A percentile compares a stretch with the other conserved stretches of the same genome.
Conservation (phyloP, 345 rosid species). For the Angophora floribunda region DNA sequence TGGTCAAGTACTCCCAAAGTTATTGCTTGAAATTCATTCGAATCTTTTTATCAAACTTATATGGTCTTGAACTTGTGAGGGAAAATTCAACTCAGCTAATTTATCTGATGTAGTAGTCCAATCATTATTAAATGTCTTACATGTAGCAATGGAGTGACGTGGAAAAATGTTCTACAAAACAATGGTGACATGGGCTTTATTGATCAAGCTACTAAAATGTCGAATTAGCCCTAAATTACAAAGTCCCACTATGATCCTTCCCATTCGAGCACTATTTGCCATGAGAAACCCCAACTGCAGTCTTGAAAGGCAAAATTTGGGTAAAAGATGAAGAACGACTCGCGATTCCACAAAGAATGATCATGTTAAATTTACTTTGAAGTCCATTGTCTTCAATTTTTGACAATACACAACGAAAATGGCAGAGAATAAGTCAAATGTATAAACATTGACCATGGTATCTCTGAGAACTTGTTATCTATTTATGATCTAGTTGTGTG, state of each 20-base stretch:
- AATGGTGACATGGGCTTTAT: background rate
- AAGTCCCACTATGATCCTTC: background rate
- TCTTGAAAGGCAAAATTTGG: background rate
- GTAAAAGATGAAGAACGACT: background rate
- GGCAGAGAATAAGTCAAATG: rapidly evolving
- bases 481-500: too few species aligned
- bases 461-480: background rate
- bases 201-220: background rate
- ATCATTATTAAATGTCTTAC: too few species aligned
- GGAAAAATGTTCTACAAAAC: background rate
- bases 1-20: rapidly evolving
- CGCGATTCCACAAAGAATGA: rapidly evolving
- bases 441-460: too few species aligned
- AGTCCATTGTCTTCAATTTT: background rate
- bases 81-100: too few species aligned
- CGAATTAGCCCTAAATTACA: background rate
- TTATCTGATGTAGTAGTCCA: too few species aligned
- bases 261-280: background rate
- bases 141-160: rapidly evolving
- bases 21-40: rapidly evolving
- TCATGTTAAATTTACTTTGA: too few species aligned
- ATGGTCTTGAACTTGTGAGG: background rate
- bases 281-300: background rate
- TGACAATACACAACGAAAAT: too few species aligned
- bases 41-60: too few species aligned